Base-by-base conservation (phyloP, 345 rosid species). In the Brassica juncea region DNA sequence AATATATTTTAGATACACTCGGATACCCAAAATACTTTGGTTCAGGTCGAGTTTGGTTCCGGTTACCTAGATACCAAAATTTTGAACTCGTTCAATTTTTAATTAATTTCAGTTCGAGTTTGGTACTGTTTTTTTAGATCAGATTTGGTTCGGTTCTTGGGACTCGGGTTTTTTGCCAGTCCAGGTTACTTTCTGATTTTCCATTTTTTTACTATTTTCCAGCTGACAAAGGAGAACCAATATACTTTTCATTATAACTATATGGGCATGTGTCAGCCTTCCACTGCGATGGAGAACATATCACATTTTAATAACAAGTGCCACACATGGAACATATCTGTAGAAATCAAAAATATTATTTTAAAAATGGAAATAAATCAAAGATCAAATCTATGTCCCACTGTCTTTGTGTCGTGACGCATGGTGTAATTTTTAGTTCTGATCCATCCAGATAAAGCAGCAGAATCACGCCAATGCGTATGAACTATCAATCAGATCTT, bases 381-480 rank as follows among this genome's bases (percentile, higher is more conserved):
- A 68, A 59, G 9, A 60, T 61, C 34, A 60, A 61, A 79, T 67
- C 59, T 49, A 68, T 61, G 44, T 79, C 73, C 64, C 64, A 44
- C 54, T 30, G 32, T 78, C 39, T 14, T 63, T 42, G 76, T 77
- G 71, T 63, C 66, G 76, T 77, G 71, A 60, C 65, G 34, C 66
- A 64, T 52, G 19, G 58, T 65, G 47, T 25, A 16, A 27, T 54
- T 8, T 55, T 71, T 78, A 10, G 77, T 66, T 47, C 37, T 78
- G 14, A 66, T 72, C 71, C 7, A 49, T 62, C 49, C 31, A 65
- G n/a, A 37, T 42, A 66, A 58, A 72, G 35, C 73, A 14, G 28
- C 21, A 71, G 7, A 4, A 19, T 71, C 59, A 55, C 67, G 67
- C 28, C 61, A 23, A 57, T 19, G 49, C 81, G 60, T 14, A 28